Percentiles rank a stretch among this genome's conserved stretches.
phyloP scores from a whole-genome alignment of 2,329 filamentous ascomycete genomes.

The Colletotrichum truncatum region DNA sequence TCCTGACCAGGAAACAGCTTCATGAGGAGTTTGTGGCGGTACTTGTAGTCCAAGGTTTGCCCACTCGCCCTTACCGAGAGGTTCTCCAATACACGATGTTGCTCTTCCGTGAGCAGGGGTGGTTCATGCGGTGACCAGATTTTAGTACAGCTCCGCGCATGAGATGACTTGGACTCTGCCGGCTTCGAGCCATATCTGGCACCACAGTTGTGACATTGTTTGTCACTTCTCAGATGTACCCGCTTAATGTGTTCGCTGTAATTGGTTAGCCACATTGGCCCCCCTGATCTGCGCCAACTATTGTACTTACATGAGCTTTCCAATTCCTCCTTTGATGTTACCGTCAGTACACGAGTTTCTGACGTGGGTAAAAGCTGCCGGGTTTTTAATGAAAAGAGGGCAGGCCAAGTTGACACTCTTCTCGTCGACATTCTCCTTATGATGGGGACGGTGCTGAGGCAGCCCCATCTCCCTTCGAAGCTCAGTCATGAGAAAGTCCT shows the following conservation, averaged over 20 bases:
- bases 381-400: constrained; percentile 25
- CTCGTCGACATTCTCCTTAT: constrained; percentile 18
- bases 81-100: constrained; percentile 23
- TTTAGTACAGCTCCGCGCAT: constrained; percentile 21
- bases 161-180: constrained; percentile 24
- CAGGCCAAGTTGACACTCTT: constrained; percentile 28
- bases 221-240: constrained; percentile 27
- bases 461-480: constrained; percentile 25
- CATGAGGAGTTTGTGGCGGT: constrained; percentile 26
- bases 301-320: constrained; percentile 26
- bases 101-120: constrained; percentile 13
- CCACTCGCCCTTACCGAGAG: constrained; percentile 24
- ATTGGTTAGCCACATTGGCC: neutral
- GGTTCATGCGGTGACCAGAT: constrained; percentile 22
- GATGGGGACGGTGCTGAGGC: constrained; percentile 6
- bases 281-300: neutral
- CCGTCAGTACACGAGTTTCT: constrained; percentile 26
- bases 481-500: constrained; percentile 27
- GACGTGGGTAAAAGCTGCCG: constrained; percentile 24
- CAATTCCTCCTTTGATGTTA: constrained; percentile 28
- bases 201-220: constrained; percentile 28
- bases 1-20: constrained; percentile 27
- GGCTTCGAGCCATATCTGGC: constrained; percentile 24
- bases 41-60: constrained; percentile 26
- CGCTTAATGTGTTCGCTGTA: constrained; percentile 26